Conservation (phyloP, 345 rosid genomes). For the Ceriops decandra region DNA sequence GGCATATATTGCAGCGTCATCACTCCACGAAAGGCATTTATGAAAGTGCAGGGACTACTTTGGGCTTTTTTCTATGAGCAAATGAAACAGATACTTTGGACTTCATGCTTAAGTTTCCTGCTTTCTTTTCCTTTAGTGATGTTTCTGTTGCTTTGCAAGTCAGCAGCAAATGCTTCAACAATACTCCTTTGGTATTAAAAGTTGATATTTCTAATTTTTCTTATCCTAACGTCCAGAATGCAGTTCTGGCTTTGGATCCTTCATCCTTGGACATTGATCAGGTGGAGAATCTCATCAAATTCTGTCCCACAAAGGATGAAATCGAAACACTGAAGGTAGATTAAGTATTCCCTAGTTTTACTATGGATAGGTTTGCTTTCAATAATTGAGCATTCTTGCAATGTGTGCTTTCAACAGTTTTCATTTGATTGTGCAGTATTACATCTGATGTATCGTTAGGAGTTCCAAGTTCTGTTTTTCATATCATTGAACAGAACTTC, state of each 20-base stretch:
- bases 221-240: conserved; percentile 47
- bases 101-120: too few relatives aligned
- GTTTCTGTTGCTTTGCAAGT: too few relatives aligned
- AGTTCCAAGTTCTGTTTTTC: too few relatives aligned
- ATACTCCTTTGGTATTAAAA: neutral
- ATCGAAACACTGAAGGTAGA: conserved; percentile 84
- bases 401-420: neutral
- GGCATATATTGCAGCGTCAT: too few relatives aligned
- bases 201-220: conserved; percentile 6
- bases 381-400: neutral
- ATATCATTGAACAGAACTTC: too few relatives aligned
- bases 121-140: too few relatives aligned
- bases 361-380: neutral
- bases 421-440: neutral
- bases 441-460: too few relatives aligned
- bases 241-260: conserved; percentile 89
- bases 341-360: neutral
- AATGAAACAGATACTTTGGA: too few relatives aligned
- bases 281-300: conserved; percentile 96
- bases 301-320: conserved; percentile 97
- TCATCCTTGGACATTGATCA: conserved; percentile 85
- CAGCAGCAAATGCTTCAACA: neutral
- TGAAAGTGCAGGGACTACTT: too few relatives aligned
- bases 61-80: too few relatives aligned
- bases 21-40: too few relatives aligned